A percentile compares a stretch with the other conserved stretches of the same genome.
phyloP scores from a whole-genome alignment of 1,284 basidiomycete species.

The Irpex sp. region DNA sequence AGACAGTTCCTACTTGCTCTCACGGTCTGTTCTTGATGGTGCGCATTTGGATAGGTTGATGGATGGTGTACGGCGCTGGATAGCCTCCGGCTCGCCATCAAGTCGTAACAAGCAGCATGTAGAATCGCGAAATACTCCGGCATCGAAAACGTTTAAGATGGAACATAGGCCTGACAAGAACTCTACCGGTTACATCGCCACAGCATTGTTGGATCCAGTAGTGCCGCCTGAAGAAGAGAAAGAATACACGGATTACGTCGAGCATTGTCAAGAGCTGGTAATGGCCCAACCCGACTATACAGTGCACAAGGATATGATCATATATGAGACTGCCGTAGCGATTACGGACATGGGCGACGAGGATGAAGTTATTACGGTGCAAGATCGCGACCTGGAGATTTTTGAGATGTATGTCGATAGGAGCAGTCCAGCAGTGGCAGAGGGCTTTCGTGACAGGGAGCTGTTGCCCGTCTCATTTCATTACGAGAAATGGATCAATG shows the following conservation, averaged over 20 bases:
- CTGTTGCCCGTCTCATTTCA: conserved; percentile 33
- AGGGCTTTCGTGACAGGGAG: conserved; percentile 22
- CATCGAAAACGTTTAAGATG: conserved; percentile 26
- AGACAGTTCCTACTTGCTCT: neutral
- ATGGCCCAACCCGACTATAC: conserved; percentile 36
- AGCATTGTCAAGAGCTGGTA: conserved; percentile 63
- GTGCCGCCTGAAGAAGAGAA: conserved; percentile 62
- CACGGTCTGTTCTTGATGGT: neutral
- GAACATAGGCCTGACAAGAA: conserved; percentile 37
- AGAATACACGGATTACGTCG: conserved; percentile 81
- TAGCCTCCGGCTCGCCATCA: conserved; percentile 46
- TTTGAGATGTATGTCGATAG: conserved; percentile 35
- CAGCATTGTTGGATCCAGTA: conserved; percentile 59
- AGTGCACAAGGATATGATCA: conserved; percentile 52
- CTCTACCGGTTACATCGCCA: conserved; percentile 64
- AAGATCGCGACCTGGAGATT: conserved; percentile 37
- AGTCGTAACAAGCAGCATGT: conserved; percentile 37
- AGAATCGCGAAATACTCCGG: conserved; percentile 30
- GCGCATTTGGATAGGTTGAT: conserved; percentile 46
- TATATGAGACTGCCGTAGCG: conserved; percentile 53
- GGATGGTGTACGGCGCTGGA: conserved; percentile 72
- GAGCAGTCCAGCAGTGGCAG: conserved; percentile 28
- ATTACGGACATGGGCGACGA: conserved; percentile 28
- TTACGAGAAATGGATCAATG: conserved; percentile 34
- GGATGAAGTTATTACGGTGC: conserved; percentile 37